A percentile compares a stretch with the other conserved stretches of the same genome.
phyloP scores from a whole-genome alignment of 352 stramenopile species.

The Globisporangium okanoganense region DNA sequence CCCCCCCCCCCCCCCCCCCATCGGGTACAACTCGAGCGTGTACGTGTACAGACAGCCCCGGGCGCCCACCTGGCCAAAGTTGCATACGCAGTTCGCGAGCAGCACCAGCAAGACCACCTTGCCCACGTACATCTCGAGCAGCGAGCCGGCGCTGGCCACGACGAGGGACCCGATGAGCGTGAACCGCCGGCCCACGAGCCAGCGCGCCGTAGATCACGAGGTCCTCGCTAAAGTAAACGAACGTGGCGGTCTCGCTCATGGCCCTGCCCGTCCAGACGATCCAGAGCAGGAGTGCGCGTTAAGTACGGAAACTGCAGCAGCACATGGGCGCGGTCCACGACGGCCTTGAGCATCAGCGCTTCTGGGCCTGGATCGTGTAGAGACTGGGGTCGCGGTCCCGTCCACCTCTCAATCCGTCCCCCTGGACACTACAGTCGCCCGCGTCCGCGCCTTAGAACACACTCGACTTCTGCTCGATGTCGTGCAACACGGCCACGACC shows the following conservation, averaged over 20 bases:
- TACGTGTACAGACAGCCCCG: slow-evolving; percentile 24
- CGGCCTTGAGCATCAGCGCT: not conserved
- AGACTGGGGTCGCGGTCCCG: not conserved
- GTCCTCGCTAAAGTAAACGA: slow-evolving; percentile 3
- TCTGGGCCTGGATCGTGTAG: not conserved
- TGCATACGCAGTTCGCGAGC: not conserved
- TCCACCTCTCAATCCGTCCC: too few species aligned
- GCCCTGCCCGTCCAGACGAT: slow-evolving; percentile 1
- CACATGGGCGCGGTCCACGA: not conserved
- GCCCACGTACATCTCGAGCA: slow-evolving; percentile 3
- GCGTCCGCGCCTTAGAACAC: not conserved
- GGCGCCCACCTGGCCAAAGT: slow-evolving; percentile 16
- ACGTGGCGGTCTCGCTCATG: not conserved
- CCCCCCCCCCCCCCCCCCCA: too few species aligned
- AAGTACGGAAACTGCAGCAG: slow-evolving; percentile 3
- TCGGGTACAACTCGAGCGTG: slow-evolving; percentile 26
- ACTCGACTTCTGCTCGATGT: not conserved
- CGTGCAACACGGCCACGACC: not conserved
- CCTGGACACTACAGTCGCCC: too few species aligned
- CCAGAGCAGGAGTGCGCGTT: slow-evolving; percentile 6
- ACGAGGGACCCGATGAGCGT: not conserved
- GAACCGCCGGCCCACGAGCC: not conserved
- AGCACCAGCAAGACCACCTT: not conserved
- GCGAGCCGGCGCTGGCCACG: not conserved
- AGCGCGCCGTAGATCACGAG: not conserved